Evolutionary conservation across 2,329 filamentous ascomycete species (phyloP), one percentile per base, ranked within the genome.

Genomic region (Pestalotiopsis fici): DNA sequence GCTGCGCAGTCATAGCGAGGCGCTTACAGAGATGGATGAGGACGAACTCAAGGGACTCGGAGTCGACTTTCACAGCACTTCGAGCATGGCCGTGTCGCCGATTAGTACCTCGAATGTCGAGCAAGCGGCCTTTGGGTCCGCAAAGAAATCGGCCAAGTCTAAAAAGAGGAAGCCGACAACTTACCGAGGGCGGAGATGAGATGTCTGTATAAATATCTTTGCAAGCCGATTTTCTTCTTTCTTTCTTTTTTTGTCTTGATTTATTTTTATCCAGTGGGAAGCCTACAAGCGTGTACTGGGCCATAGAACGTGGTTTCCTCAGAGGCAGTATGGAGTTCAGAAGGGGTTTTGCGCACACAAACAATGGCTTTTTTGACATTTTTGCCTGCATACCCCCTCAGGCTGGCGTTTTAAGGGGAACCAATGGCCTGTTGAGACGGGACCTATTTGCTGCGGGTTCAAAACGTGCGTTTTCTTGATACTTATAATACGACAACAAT

Each of bases 11-110:
- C 90, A 95, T 79, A 97, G 93, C 74, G 95, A 97, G 78, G 93
- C 95, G 72, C 85, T 98, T 25, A 97, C 93, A 66, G 95, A 98
- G 76, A 90, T 98, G 77, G 95, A 97, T 73, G 95, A 98, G 71
- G 94, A 97, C 64, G 93, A 95, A 80, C 84, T 97, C 67, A 90
- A 93, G 74, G 93, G 91, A 39, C 82, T 94, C 39, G 85, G 82
- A 39, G 82, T 84, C 61, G 86, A 87, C 70, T 82, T 88, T 35
- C 85, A 86, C 70, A 82, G 86, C 65, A 35, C 31, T 11, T 78
- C 79, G 68, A 83, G 79, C 27, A 83, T 83, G 65, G 82, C 79
- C 11, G 81, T 81, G 3, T 81, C 81, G n/a, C 73, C 74, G 3
- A 37, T 62, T 18, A 67, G 31, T 27, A 59, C 65, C 18, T 35